These are phyloP conservation scores for Neopestalotiopsis sp. DNA, from an alignment of 2,329 filamentous ascomycete genomes.

Conservation along the genomic window DNA sequence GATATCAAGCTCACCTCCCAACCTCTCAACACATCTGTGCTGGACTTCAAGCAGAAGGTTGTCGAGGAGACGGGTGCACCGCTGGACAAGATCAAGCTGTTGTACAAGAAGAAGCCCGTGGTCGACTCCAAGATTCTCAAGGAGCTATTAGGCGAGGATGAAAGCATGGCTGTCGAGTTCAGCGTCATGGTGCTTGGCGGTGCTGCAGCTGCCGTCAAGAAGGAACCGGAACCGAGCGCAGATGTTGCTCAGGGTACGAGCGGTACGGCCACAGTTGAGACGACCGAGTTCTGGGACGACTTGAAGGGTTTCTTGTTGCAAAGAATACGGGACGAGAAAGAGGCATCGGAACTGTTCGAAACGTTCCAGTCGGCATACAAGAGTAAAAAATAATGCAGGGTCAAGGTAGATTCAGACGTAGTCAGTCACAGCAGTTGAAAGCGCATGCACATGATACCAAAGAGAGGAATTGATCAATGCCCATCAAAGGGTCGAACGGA, in stretches of 20 bases:
- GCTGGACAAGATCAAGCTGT: constrained; percentile 81
- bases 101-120: constrained; percentile 87
- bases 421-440: constrained; percentile 8
- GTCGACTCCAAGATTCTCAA: constrained; percentile 77
- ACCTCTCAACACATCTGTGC: constrained; percentile 72
- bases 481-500: constrained; percentile 25
- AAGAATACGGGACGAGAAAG: constrained; percentile 72
- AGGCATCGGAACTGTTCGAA: constrained; percentile 66
- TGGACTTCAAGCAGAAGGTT: constrained; percentile 77
- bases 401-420: constrained; percentile 21
- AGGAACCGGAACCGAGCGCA: constrained; percentile 44
- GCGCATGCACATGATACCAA: constrained; percentile 7
- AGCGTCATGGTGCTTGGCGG: constrained; percentile 89
- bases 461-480: constrained; percentile 19
- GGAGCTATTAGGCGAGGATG: constrained; percentile 66
- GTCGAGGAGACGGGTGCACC: constrained; percentile 66
- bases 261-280: constrained; percentile 65
- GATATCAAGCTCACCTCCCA: constrained; percentile 70
- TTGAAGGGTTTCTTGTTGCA: constrained; percentile 80
- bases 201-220: constrained; percentile 46
- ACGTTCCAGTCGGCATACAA: constrained; percentile 78
- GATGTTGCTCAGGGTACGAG: constrained; percentile 57
- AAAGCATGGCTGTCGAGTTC: constrained; percentile 69
- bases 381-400: constrained; percentile 41
- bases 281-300: constrained; percentile 85